A percentile compares a stretch with the other conserved stretches of the same genome.
Conservation (phyloP, 148 eudicot genomes). For the Dysphania ambrosioides region DNA sequence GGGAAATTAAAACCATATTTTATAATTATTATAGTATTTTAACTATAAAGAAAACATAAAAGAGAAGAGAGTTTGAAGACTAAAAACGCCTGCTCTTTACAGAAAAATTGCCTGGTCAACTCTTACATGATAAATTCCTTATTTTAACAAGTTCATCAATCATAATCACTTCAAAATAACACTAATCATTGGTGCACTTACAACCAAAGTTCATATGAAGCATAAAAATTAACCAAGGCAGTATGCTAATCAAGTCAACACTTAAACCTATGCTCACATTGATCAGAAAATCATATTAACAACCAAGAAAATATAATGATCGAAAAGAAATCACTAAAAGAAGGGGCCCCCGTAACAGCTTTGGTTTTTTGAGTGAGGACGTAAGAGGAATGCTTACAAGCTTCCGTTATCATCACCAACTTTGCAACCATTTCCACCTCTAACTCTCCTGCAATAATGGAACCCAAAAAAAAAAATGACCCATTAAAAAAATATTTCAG, state of each 20-base stretch:
- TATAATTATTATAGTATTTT: too few relatives aligned
- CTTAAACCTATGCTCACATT: neutral
- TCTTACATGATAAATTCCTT: neutral
- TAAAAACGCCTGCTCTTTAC: neutral
- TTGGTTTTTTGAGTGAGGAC: neutral
- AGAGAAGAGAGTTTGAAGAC: neutral
- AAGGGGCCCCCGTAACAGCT: conserved; percentile 15
- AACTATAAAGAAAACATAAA: neutral
- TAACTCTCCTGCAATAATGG: conserved; percentile 73
- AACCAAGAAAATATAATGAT: conserved; percentile 1
- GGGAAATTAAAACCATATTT: too few relatives aligned
- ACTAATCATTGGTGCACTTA: conserved; percentile 21
- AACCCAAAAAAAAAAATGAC: neutral
- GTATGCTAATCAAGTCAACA: conserved; percentile 2
- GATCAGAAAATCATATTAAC: neutral
- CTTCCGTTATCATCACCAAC: conserved; percentile 98
- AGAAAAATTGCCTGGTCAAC: conserved; percentile 22
- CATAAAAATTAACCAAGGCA: conserved; percentile 2
- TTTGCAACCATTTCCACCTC: conserved; percentile 97
- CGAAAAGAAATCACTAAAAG: conserved; percentile 3
- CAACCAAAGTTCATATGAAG: conserved; percentile 9
- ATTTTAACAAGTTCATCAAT: conserved; percentile 8
- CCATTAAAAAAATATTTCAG: conserved; percentile 19
- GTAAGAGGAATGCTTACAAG: conserved; percentile 60
- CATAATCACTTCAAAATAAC: conserved; percentile 4